A percentile compares a stretch with the other conserved stretches of the same genome.
These are phyloP conservation scores for Aschersonia sp. DNA, from an alignment of 2,329 filamentous ascomycete species.

Conservation along the genomic window DNA sequence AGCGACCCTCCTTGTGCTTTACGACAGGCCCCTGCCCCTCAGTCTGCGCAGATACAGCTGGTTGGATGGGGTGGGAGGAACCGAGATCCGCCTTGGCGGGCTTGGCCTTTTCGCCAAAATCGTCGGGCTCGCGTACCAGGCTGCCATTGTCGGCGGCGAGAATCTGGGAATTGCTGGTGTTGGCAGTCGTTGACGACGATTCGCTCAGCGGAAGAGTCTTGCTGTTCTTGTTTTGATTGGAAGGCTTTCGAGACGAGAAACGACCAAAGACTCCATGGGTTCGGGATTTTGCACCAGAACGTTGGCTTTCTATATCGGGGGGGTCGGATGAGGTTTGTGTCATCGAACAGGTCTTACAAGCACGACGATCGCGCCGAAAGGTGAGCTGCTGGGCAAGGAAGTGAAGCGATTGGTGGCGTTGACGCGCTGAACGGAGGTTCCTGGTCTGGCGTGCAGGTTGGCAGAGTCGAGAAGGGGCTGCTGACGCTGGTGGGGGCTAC, in stretches of 20 bases:
- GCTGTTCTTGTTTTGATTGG: neutral
- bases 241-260: conserved; percentile 18
- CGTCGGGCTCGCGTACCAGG: conserved; percentile 5
- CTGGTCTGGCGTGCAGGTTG: no score
- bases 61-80: conserved; percentile 14
- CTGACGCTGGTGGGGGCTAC: no score
- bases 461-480: no score
- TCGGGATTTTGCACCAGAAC: conserved; percentile 38
- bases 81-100: conserved; percentile 8
- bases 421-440: no score
- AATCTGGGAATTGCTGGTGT: neutral
- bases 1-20: conserved; percentile 15
- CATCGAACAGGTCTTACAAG: conserved; percentile 36
- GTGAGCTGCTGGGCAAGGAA: neutral
- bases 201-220: conserved; percentile 2
- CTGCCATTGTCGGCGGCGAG: conserved; percentile 9
- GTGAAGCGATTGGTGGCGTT: neutral
- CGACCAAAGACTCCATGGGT: conserved; percentile 34
- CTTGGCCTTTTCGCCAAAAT: conserved; percentile 6
- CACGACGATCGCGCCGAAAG: conserved; percentile 3
- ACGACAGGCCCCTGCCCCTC: conserved; percentile 43
- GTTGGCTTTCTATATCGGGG: conserved; percentile 40
- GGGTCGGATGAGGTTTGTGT: conserved; percentile 42
- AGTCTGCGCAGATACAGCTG: conserved; percentile 32
- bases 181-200: conserved; percentile 1